Base-by-base conservation (phyloP, 306 rosid genomes). In the Pueraria montana region DNA sequence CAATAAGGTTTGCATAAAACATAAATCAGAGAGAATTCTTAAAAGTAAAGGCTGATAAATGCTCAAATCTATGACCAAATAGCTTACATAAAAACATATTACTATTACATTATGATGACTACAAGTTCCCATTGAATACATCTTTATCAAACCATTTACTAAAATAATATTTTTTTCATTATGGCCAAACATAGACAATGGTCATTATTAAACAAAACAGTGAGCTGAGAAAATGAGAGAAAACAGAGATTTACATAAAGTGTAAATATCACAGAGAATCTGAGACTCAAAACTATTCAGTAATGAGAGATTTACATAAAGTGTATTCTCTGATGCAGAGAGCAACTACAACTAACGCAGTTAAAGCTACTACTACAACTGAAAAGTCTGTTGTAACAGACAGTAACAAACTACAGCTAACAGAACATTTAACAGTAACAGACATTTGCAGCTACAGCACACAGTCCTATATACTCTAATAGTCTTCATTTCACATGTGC, bases 41-140 rank as follows among this genome's bases (percentile, higher is more conserved):
- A 65, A 67, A n/a, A 66, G 49, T n/a, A 69, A 45, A 59, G 61
- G 53, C 48, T 65, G 50, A 78, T n/a, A 52, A 59, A 69, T 63
- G 77, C 36, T 52, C 52, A 55, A 78, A 55, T 16, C 48, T 52
- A 79, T 56, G 55, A 55, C 42, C 34, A 38, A n/a, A 27, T 20
- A 77, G 32, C 48, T 65, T 55, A 46, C 14, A 32, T 18, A 73
- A 43, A 53, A 79, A 63, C 80, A 78, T 42, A 55, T 23, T 38
- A 38, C 23, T 67, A 36, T 26, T 27, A 65, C n/a, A 66, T 52
- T 77, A 11, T 8, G 16, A 62, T 42, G 11, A 58, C 61, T 50
- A 43, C 73, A 79, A 59, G 72, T 66, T 46, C 79, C 8, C 70
- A 50, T 40, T 11, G 12, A 16, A 80, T 62, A 53, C 73, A 9